phyloP scores from a whole-genome alignment of 441 rosid genomes.

The Cnidoscolus chayamansa region DNA sequence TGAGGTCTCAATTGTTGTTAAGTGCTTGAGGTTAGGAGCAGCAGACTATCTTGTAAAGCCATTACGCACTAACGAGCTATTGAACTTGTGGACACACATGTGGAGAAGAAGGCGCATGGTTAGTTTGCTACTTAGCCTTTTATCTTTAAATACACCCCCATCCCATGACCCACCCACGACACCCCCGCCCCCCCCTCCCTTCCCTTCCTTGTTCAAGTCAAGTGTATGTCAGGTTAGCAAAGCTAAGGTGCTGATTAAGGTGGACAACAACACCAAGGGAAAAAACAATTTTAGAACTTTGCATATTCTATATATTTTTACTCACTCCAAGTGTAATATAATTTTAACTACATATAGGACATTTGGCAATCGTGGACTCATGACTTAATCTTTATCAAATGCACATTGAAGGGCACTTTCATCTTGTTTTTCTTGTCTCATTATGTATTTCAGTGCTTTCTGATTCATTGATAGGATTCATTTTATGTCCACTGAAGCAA shows the following conservation, averaged over 20 bases:
- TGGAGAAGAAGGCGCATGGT: constrained; percentile 98
- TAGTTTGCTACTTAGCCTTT: constrained; percentile 26
- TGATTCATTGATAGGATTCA: neutral
- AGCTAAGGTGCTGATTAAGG: neutral
- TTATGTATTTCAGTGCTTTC: neutral
- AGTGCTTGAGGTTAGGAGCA: constrained; percentile 88
- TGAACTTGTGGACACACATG: constrained; percentile 98
- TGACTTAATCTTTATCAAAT: neutral
- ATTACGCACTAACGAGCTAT: constrained; percentile 78
- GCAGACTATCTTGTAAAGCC: constrained; percentile 83
- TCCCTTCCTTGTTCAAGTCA: too few relatives aligned
- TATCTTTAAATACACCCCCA: too few relatives aligned
- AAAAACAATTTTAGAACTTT: constrained; percentile 1
- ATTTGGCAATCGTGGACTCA: neutral
- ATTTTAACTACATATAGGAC: neutral
- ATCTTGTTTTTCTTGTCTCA: neutral
- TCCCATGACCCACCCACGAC: too few relatives aligned
- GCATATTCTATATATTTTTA: neutral
- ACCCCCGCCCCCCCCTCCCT: too few relatives aligned
- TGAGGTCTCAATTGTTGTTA: constrained; percentile 89
- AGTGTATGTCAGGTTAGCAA: too few relatives aligned
- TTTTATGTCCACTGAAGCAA: neutral
- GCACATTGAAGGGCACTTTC: neutral
- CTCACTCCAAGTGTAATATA: neutral
- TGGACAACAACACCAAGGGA: neutral